A percentile compares a stretch with the other conserved stretches of the same genome.
phyloP scores from a whole-genome alignment of 2,329 filamentous ascomycete genomes.

The Colletotrichum truncatum region DNA sequence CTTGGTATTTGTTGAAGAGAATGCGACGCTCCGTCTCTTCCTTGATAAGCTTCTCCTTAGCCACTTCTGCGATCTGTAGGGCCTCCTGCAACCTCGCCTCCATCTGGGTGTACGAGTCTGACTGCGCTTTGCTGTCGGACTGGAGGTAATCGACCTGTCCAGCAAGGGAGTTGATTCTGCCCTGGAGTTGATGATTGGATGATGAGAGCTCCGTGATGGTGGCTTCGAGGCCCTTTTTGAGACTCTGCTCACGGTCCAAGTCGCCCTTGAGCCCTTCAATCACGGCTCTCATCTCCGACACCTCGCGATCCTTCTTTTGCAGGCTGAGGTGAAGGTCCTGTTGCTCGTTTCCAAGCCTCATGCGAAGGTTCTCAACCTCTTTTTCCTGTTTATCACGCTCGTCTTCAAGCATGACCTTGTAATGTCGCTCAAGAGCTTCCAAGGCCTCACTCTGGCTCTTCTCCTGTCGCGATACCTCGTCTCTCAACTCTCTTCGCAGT shows the following conservation, averaged over 20 bases:
- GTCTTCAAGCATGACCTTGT: constrained; percentile 72
- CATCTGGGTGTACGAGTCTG: constrained; percentile 83
- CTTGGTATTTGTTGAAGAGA: constrained; percentile 97
- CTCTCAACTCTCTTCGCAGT: constrained; percentile 57
- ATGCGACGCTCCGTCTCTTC: constrained; percentile 92
- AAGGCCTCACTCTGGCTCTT: constrained; percentile 75
- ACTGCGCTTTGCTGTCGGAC: constrained; percentile 89
- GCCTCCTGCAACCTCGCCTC: constrained; percentile 84
- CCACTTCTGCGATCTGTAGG: constrained; percentile 71
- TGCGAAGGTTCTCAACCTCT: constrained; percentile 74
- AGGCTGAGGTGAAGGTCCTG: constrained; percentile 58
- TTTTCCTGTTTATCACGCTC: constrained; percentile 65
- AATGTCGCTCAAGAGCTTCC: constrained; percentile 68
- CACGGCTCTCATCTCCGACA: constrained; percentile 57
- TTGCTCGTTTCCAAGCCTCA: constrained; percentile 59
- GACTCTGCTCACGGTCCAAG: constrained; percentile 69
- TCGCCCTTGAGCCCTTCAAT: constrained; percentile 57
- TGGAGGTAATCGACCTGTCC: constrained; percentile 90
- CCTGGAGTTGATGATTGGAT: constrained; percentile 75
- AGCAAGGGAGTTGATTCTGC: constrained; percentile 77
- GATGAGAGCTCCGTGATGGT: constrained; percentile 67
- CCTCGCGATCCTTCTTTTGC: constrained; percentile 63
- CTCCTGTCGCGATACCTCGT: constrained; percentile 66
- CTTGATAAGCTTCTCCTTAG: constrained; percentile 84
- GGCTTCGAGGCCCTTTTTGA: constrained; percentile 62